These are phyloP conservation scores for Kluyveromyces dobzhanskii DNA, from an alignment of 805 yeast genomes.

Conservation along the genomic window DNA sequence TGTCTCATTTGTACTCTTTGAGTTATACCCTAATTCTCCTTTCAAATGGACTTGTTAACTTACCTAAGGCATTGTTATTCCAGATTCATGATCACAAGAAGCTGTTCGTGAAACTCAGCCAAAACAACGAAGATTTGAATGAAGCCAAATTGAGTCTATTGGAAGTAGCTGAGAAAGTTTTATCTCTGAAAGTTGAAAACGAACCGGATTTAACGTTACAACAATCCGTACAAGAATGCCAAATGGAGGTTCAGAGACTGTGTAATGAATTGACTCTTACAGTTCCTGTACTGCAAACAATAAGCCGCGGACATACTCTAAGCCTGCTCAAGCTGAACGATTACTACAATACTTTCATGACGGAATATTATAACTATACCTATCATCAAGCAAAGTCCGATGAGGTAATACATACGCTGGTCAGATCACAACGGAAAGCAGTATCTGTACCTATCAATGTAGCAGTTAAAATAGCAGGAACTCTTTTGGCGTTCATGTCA, in stretches of 20 bases:
- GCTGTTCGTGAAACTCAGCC: conserved; percentile 24
- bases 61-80: conserved; percentile 20
- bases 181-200: conserved; percentile 12
- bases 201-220: conserved; percentile 19
- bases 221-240: conserved; percentile 20
- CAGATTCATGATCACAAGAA: conserved; percentile 14
- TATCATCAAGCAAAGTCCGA: conserved; percentile 22
- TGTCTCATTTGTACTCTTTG: conserved; percentile 27
- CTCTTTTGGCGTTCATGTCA: conserved; percentile 13
- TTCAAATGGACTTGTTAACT: conserved; percentile 21
- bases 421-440: conserved; percentile 16
- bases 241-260: conserved; percentile 20
- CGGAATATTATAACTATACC: conserved; percentile 23
- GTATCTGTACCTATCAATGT: conserved; percentile 8
- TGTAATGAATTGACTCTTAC: conserved; percentile 13
- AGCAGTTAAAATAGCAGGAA: conserved; percentile 9
- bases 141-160: conserved; percentile 21
- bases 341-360: conserved; percentile 22
- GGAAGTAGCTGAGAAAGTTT: conserved; percentile 20
- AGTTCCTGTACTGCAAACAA: conserved; percentile 2
- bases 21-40: conserved; percentile 23
- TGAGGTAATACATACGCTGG: conserved; percentile 21
- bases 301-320: conserved; percentile 5
- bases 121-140: conserved; percentile 26
- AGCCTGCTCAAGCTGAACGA: conserved; percentile 20